Evolutionary conservation across 2,329 filamentous ascomycete genomes (phyloP), one percentile per base, ranked within the genome.

Genomic region (Coniochaeta prunicola): DNA sequence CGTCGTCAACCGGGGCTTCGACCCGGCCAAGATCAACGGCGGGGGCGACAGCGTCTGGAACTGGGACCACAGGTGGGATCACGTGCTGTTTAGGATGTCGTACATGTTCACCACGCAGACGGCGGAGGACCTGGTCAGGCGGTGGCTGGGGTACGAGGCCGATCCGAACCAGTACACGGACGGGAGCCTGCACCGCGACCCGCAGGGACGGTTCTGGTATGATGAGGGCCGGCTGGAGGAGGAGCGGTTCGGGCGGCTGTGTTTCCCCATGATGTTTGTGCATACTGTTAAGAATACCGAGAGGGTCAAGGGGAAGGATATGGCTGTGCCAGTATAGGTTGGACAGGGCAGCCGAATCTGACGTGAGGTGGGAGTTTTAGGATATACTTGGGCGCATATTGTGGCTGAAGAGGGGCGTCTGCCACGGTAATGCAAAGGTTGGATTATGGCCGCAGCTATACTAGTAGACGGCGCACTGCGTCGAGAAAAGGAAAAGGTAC

Each of bases 211-310:
- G 38, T 53, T 53, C 30, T 58, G 57, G 57, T 58, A 58, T 40
- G 57, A 58, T n/a, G 57, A 53, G 77, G 58, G 82, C 84, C 64
- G 75, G 77, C 19, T 75, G 81, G 58, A 81, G 80, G 82, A 85
- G 66, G 71, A 76, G 60, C 66, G 69, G 31, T 71, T 84, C 63
- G 82, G 82, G 19, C 76, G 82, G 26, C 73, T 79, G 9, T 85
- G 82, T 65, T 68, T 85, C 48, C 82, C 82, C 13, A 77, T 80
- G 1, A 77, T 85, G 61, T 72, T 85, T 64, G 69, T 85, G 53
- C 82, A 84, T 60, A 81, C 81, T 7, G 75, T 85, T 68, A 84
- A 85, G 68, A 76, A 84, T 33, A 36, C 45, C 4, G 57, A 36
- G 45, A 17, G 7, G 21, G 31, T 36, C 7, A 58, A 58, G 26